These are phyloP conservation scores for Apiospora phragmitis DNA, from an alignment of 2,329 filamentous ascomycete species.

Conservation along the genomic window DNA sequence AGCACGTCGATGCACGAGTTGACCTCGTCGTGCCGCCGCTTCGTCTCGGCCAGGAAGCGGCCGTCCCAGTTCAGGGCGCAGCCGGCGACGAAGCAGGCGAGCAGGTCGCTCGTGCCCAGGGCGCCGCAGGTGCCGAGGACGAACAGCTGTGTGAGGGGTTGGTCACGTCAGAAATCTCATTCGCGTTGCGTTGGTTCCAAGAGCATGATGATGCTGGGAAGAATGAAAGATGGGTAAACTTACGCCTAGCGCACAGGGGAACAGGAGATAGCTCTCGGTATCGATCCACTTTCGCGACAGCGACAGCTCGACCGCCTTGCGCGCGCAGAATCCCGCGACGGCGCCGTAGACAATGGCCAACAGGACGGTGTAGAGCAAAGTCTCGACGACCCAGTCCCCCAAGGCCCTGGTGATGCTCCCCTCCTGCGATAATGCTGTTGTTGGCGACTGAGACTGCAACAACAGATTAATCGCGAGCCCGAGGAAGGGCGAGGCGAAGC, in stretches of 20 bases:
- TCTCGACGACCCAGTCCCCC: conserved; percentile 58
- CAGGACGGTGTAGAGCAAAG: conserved; percentile 59
- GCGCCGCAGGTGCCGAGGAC: conserved; percentile 57
- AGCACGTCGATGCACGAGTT: conserved; percentile 45
- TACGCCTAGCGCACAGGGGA: conserved; percentile 51
- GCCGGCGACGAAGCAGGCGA: conserved; percentile 62
- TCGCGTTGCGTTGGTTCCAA: too few relatives aligned
- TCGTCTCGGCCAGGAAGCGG: conserved; percentile 55
- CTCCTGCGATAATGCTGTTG: neutral
- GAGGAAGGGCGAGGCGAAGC: conserved; percentile 62
- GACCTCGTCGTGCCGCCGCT: conserved; percentile 59
- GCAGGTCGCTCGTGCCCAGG: conserved; percentile 59
- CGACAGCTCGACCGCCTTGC: conserved; percentile 46
- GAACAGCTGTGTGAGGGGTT: conserved; percentile 55
- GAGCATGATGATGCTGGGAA: neutral
- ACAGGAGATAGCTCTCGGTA: conserved; percentile 53
- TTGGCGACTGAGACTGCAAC: neutral
- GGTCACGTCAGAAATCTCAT: too few relatives aligned
- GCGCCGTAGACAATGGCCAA: conserved; percentile 54
- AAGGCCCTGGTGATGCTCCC: neutral
- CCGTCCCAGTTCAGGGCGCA: conserved; percentile 64
- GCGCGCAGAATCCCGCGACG: conserved; percentile 48
- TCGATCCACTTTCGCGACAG: conserved; percentile 54
- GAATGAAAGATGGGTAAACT: conserved; percentile 10
- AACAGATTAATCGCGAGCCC: conserved; percentile 47